A percentile compares a stretch with the other conserved stretches of the same genome.
phyloP scores from a whole-genome alignment of 106 monocot genomes.

The Acorus calamus region DNA sequence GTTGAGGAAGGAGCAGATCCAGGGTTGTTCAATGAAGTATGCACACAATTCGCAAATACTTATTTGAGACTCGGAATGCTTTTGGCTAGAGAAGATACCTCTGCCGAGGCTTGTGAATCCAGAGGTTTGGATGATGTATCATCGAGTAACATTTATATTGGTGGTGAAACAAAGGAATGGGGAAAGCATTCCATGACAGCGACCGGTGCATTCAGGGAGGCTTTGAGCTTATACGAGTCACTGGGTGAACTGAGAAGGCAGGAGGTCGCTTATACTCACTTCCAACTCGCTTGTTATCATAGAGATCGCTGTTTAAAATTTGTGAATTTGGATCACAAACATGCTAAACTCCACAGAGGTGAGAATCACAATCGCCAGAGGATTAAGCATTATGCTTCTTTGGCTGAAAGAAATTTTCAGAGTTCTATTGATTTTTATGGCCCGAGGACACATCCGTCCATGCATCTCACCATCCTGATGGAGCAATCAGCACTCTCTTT shows the following conservation, averaged over 20 bases:
- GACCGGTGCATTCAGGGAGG: constrained; percentile 83
- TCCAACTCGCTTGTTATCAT: constrained; percentile 82
- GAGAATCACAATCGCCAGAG: constrained; percentile 52
- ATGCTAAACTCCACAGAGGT: constrained; percentile 32
- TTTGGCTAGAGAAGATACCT: constrained; percentile 59
- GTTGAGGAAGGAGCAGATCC: constrained; percentile 28
- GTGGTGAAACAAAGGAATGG: constrained; percentile 14
- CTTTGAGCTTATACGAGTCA: constrained; percentile 76
- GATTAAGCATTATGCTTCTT: constrained; percentile 72
- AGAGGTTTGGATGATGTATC: constrained; percentile 10
- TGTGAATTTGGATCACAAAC: constrained; percentile 44
- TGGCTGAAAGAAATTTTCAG: constrained; percentile 83
- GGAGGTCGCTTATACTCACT: constrained; percentile 86
- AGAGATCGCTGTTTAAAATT: constrained; percentile 59
- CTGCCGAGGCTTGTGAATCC: constrained; percentile 17
- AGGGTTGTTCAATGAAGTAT: constrained; percentile 47
- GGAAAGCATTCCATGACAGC: constrained; percentile 44
- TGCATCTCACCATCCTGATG: constrained; percentile 78
- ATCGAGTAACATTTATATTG: not conserved
- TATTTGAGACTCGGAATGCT: constrained; percentile 91
- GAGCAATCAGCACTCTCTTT: constrained; percentile 65
- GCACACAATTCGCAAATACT: constrained; percentile 84
- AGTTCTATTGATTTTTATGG: constrained; percentile 80
- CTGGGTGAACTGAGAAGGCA: constrained; percentile 74
- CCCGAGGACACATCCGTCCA: constrained; percentile 65